Conservation (phyloP, 306 rosid species). For the Cyclanthera cordifolia region DNA sequence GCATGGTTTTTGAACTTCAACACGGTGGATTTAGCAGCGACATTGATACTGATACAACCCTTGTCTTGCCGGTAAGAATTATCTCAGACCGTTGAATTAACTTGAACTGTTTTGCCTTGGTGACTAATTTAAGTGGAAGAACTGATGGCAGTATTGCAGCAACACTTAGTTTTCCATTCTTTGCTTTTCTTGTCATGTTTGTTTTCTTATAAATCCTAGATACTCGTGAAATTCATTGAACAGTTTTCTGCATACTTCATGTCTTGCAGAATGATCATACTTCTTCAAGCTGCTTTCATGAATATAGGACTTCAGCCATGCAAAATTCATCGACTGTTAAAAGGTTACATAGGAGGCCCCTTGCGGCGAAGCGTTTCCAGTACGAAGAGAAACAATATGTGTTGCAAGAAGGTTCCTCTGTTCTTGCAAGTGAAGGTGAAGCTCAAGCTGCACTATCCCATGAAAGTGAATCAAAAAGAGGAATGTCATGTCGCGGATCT, state of each 20-base stretch:
- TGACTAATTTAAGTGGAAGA: background rate
- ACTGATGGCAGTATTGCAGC: background rate
- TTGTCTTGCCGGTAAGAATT: background rate
- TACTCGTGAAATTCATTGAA: background rate
- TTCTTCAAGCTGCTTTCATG: background rate
- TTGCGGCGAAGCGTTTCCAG: slow-evolving; percentile 6
- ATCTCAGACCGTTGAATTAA: background rate
- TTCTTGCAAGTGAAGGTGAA: background rate
- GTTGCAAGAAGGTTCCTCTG: background rate
- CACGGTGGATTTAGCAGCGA: slow-evolving; percentile 22
- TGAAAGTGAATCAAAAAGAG: slow-evolving; percentile 18
- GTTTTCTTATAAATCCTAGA: background rate
- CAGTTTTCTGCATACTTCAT: background rate
- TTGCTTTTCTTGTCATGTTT: background rate
- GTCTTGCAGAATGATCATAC: slow-evolving; percentile 21
- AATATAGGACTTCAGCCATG: slow-evolving; percentile 5
- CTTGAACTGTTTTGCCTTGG: background rate
- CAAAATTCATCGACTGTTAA: background rate
- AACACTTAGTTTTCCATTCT: background rate
- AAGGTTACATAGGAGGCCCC: slow-evolving; percentile 7
- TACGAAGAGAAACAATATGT: background rate
- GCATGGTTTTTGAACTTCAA: slow-evolving; percentile 10
- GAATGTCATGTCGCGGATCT: too few relatives aligned
- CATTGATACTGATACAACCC: slow-evolving; percentile 23
- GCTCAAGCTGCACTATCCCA: background rate